A percentile compares a stretch with the other conserved stretches of the same genome.
These are phyloP conservation scores for Niebla homalea DNA, from an alignment of 495 filamentous ascomycete species.

Conservation along the genomic window DNA sequence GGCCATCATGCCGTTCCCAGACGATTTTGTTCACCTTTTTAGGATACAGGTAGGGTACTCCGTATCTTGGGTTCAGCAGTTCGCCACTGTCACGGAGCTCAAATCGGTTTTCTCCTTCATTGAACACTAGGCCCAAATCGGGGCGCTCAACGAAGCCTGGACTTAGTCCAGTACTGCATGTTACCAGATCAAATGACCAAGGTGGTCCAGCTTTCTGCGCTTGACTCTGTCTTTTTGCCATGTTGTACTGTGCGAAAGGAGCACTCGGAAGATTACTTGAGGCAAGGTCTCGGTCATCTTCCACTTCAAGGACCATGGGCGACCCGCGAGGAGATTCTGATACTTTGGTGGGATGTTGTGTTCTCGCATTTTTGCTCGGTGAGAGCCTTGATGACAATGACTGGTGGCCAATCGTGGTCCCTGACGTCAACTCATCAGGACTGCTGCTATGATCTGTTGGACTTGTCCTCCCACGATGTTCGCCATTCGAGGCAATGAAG, in stretches of 20 bases:
- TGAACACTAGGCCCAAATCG: conserved; percentile 3
- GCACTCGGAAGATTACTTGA: background rate
- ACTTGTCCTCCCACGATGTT: background rate
- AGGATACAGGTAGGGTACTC: background rate
- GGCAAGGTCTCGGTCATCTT: background rate
- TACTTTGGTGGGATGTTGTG: no score
- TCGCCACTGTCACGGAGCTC: background rate
- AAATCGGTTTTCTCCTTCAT: background rate
- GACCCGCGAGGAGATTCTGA: no score
- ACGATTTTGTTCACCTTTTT: conserved; percentile 12
- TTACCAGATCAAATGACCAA: conserved; percentile 6
- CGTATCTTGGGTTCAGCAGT: background rate
- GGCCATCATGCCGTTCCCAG: conserved; percentile 17
- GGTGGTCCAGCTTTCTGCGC: background rate
- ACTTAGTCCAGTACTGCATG: background rate
- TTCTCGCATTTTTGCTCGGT: no score
- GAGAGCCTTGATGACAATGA: background rate
- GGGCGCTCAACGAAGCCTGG: background rate
- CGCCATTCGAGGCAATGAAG: background rate
- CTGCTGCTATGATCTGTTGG: background rate
- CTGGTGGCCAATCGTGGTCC: background rate
- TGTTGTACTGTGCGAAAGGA: no score
- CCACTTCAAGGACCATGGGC: no score
- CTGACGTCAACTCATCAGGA: conserved; percentile 1
- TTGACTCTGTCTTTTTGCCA: background rate